Percentiles rank a stretch among this genome's conserved stretches.
Conservation (phyloP, 768 basidiomycete genomes). For the Pluteus cervinus region DNA sequence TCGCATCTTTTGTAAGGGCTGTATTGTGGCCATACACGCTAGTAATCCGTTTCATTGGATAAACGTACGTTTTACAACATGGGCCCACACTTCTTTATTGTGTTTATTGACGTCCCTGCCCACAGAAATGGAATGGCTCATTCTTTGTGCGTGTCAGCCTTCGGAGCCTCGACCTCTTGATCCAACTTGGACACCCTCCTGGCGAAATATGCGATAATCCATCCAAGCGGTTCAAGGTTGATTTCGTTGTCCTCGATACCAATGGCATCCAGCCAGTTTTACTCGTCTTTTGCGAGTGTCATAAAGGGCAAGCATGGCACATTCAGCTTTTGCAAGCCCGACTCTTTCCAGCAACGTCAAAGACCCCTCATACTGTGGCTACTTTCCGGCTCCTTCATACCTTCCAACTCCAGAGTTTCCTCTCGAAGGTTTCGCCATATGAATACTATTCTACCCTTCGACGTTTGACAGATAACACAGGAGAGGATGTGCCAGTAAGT, state of each 20-base stretch:
- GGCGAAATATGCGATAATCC: background rate
- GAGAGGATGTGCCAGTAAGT: background rate
- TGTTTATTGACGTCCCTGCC: background rate
- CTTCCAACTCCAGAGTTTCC: slow-evolving; percentile 9
- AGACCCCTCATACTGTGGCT: slow-evolving; percentile 6
- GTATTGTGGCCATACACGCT: slow-evolving; percentile 4
- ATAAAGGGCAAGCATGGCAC: slow-evolving; percentile 1
- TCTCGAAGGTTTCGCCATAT: slow-evolving; percentile 11
- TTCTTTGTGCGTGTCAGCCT: slow-evolving; percentile 1
- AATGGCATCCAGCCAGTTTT: slow-evolving; percentile 11
- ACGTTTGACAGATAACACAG: slow-evolving; percentile 1
- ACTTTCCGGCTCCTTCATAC: slow-evolving; percentile 9
- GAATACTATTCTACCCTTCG: slow-evolving; percentile 9
- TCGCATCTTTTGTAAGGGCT: slow-evolving; percentile 4
- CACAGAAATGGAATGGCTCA: slow-evolving; percentile 3
- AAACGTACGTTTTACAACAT: slow-evolving; percentile 3
- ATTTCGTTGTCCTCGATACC: slow-evolving; percentile 11
- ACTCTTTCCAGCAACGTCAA: slow-evolving; percentile 9
- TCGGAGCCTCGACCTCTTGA: slow-evolving; percentile 12
- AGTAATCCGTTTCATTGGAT: slow-evolving; percentile 6
- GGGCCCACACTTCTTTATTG: no score
- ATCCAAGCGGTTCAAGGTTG: background rate
- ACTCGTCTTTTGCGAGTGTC: slow-evolving; percentile 15
- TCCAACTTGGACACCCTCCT: slow-evolving; percentile 8
- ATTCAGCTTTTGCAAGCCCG: slow-evolving; percentile 14